Evolutionary conservation across 768 basidiomycete species (phyloP).

Genomic region (Pleurotus tuber-regium): DNA sequence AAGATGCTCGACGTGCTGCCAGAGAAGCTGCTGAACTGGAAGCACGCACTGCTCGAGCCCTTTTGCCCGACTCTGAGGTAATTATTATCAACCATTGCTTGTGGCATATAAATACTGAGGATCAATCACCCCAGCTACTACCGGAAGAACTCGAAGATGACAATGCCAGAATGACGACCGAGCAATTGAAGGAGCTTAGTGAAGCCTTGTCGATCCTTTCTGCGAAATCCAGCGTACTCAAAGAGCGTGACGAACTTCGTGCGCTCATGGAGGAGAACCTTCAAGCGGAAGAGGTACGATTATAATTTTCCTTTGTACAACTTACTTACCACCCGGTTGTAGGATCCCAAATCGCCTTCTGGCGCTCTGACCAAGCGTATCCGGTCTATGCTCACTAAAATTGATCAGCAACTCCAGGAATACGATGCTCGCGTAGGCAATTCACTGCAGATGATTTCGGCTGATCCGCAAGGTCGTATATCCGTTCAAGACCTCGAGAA

Average conservation of each 20-base stretch:
- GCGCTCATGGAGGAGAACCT: slow-evolving; percentile 94
- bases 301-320: slow-evolving; percentile 10
- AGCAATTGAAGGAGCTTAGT: slow-evolving; percentile 91
- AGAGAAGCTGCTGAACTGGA: slow-evolving; percentile 80
- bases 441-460: slow-evolving; percentile 83
- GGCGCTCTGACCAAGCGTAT: slow-evolving; percentile 94
- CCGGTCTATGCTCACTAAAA: slow-evolving; percentile 91
- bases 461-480: slow-evolving; percentile 85
- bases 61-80: slow-evolving; percentile 89
- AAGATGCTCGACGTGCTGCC: slow-evolving; percentile 83
- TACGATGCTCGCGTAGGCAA: slow-evolving; percentile 88
- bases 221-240: slow-evolving; percentile 90
- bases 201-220: slow-evolving; percentile 90
- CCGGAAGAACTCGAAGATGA: slow-evolving; percentile 59
- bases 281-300: slow-evolving; percentile 74
- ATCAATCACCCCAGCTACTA: slow-evolving; percentile 45
- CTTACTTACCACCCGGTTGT: not conserved
- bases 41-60: slow-evolving; percentile 72
- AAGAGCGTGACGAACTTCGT: slow-evolving; percentile 91
- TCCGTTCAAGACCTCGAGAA: slow-evolving; percentile 86
- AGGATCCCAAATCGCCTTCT: slow-evolving; percentile 79
- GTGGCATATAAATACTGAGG: no score
- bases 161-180: slow-evolving; percentile 94
- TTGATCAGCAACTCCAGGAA: slow-evolving; percentile 87
- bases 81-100: no score